These are phyloP conservation scores for Beauveria rudraprayagi DNA, from an alignment of 2,329 filamentous ascomycete species.

Conservation along the genomic window DNA sequence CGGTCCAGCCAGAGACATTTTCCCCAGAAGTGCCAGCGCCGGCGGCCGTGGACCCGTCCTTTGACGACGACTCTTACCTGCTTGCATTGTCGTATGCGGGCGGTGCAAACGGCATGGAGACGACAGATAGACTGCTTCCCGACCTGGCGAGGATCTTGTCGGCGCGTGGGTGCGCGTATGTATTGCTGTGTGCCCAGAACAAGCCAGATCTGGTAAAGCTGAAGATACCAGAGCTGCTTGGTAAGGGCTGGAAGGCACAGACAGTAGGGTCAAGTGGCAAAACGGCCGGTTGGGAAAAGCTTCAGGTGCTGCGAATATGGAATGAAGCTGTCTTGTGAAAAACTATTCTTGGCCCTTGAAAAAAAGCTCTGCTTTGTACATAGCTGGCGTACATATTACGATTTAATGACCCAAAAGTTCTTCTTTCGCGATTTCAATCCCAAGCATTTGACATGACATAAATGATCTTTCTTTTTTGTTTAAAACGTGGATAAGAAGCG, in stretches of 20 bases:
- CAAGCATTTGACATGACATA: neutral
- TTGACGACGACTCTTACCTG: constrained; percentile 75
- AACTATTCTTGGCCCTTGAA: neutral
- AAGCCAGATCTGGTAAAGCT: constrained; percentile 66
- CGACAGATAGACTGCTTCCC: constrained; percentile 69
- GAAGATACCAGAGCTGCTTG: constrained; percentile 45
- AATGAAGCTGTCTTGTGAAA: constrained; percentile 29
- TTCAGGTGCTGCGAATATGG: constrained; percentile 86
- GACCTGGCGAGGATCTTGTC: constrained; percentile 58
- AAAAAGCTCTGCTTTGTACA: neutral
- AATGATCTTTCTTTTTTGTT: neutral
- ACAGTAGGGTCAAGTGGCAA: constrained; percentile 77
- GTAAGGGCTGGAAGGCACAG: constrained; percentile 59
- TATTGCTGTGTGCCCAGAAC: constrained; percentile 87
- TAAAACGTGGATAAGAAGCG: neutral
- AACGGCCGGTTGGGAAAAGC: constrained; percentile 87
- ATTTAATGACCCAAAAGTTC: neutral
- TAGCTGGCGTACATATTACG: constrained; percentile 4
- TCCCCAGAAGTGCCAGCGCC: constrained; percentile 18
- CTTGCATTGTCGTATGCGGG: constrained; percentile 84
- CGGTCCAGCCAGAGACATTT: constrained; percentile 36
- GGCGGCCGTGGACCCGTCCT: constrained; percentile 36
- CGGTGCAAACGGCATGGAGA: constrained; percentile 87
- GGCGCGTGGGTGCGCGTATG: constrained; percentile 69
- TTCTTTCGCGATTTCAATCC: neutral